Conservation (phyloP, 371 early-diverging fungal genomes). For the Nosema muscidifuracis region DNA sequence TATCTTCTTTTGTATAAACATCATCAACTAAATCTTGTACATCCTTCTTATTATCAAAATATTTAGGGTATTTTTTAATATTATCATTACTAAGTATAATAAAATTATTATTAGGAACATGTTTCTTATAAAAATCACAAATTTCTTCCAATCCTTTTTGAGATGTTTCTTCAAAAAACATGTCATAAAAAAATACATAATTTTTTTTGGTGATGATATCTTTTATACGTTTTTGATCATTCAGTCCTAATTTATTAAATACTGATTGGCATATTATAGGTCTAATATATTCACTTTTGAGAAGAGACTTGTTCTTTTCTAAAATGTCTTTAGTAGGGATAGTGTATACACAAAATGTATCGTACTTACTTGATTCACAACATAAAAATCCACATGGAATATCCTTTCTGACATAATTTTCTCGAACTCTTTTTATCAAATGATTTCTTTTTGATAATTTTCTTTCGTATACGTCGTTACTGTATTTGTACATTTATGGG, state of each 20-base stretch:
- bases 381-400: conserved; percentile 52
- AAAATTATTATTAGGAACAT: conserved; percentile 20
- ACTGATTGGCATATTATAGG: conserved; percentile 35
- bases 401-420: conserved; percentile 27
- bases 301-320: conserved; percentile 21
- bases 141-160: conserved; percentile 21
- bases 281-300: conserved; percentile 31
- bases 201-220: conserved; percentile 14
- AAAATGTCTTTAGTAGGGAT: conserved; percentile 32
- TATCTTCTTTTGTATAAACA: conserved; percentile 23
- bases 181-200: conserved; percentile 33
- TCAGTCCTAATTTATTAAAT: background rate
- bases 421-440: conserved; percentile 21
- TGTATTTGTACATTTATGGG: conserved; percentile 16
- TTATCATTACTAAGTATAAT: conserved; percentile 8
- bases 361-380: background rate
- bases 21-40: conserved; percentile 18
- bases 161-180: conserved; percentile 22
- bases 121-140: conserved; percentile 24
- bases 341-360: conserved; percentile 1
- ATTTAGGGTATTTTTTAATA: conserved; percentile 23
- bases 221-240: conserved; percentile 13
- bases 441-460: conserved; percentile 30
- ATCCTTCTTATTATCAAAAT: background rate
- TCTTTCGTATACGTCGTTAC: conserved; percentile 11